Conservation (phyloP, 129 eudicot species). For the Centrapalus pauciflorus region DNA sequence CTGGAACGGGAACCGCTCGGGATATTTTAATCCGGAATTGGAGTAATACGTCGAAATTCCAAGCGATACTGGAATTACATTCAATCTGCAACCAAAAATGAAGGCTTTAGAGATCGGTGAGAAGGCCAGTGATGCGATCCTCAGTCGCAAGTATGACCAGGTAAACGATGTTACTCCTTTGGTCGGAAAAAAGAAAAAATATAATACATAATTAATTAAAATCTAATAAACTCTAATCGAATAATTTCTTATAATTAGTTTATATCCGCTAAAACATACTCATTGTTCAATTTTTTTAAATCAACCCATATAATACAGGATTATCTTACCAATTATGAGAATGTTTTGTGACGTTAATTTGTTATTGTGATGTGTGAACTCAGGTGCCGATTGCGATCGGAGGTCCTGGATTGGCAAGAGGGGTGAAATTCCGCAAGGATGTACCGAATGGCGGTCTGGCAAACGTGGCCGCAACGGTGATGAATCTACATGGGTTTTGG, state of each 20-base stretch:
- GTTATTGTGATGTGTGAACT: not conserved
- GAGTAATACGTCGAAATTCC: slow-evolving; percentile 93
- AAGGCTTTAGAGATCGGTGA: slow-evolving; percentile 86
- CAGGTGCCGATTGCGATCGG: slow-evolving; percentile 94
- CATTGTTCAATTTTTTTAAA: too few species aligned
- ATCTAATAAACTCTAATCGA: too few species aligned
- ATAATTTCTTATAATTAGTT: too few species aligned
- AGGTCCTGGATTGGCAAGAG: slow-evolving; percentile 73
- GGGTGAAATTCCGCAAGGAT: slow-evolving; percentile 77
- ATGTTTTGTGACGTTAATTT: too few species aligned
- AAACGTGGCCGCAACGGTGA: slow-evolving; percentile 89
- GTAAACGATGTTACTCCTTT: slow-evolving; percentile 18
- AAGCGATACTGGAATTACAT: slow-evolving; percentile 80
- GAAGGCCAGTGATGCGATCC: slow-evolving; percentile 85
- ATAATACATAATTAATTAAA: too few species aligned
- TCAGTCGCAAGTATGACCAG: slow-evolving; percentile 81
- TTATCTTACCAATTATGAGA: too few species aligned
- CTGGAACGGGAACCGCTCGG: slow-evolving; percentile 97
- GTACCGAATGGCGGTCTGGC: slow-evolving; percentile 76
- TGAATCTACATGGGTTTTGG: slow-evolving; percentile 81
- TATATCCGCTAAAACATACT: too few species aligned
- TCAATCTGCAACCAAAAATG: slow-evolving; percentile 85
- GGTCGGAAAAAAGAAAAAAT: not conserved
- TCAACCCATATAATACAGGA: too few species aligned
- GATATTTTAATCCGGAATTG: slow-evolving; percentile 64